A percentile compares a stretch with the other conserved stretches of the same genome.
Conservation (phyloP, 2,329 filamentous ascomycete genomes). For the Aspergillus ustus region DNA sequence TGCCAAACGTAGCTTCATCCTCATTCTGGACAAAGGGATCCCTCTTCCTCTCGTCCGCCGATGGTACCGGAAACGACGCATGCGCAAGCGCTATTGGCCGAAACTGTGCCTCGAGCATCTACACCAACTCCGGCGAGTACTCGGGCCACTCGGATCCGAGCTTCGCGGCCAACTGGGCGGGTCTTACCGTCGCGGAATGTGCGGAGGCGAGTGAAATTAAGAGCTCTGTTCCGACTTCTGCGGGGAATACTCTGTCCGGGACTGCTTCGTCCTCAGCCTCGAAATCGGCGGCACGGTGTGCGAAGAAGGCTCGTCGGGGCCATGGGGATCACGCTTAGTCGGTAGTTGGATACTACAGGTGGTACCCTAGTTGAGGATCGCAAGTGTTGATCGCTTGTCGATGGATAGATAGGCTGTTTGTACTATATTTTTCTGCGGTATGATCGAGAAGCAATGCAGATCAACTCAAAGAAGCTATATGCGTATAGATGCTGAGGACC, state of each 20-base stretch:
- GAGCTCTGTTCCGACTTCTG: not conserved
- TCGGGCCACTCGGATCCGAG: not conserved
- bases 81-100: conserved; percentile 6
- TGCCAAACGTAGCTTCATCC: conserved; percentile 21
- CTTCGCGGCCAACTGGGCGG: not conserved
- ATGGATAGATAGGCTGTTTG: no score
- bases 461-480: no score
- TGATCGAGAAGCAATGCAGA: no score
- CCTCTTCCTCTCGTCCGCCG: not conserved
- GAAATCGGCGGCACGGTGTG: not conserved
- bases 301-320: no score
- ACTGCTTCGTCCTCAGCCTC: not conserved
- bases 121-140: not conserved
- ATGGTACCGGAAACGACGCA: not conserved
- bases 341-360: no score
- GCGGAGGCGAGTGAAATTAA: conserved; percentile 4
- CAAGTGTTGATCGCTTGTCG: no score
- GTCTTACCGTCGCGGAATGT: not conserved
- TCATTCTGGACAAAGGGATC: not conserved
- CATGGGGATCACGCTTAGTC: no score
- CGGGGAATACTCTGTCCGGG: not conserved
- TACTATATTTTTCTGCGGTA: no score
- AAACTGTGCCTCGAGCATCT: not conserved
- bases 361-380: no score
- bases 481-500: no score